These are phyloP conservation scores for Castanea crenata DNA, from an alignment of 306 rosid genomes.

Conservation along the genomic window DNA sequence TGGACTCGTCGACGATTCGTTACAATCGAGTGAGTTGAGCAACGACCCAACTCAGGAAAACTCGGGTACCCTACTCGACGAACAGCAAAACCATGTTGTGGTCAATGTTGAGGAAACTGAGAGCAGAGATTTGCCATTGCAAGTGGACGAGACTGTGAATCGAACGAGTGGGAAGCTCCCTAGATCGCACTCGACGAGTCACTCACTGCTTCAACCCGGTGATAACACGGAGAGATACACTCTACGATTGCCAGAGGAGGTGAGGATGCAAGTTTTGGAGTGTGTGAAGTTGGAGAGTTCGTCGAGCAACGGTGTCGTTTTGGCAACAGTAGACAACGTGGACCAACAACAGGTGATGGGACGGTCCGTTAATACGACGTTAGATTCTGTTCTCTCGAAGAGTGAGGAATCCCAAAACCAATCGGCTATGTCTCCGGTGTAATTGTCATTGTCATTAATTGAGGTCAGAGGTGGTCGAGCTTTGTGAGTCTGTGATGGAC, in stretches of 20 bases:
- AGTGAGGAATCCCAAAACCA: not conserved
- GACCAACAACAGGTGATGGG: conserved; percentile 11
- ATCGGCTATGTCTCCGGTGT: conserved; percentile 6
- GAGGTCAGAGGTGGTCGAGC: not conserved
- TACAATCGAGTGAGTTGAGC: not conserved
- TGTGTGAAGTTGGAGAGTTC: conserved; percentile 45
- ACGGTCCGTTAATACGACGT: not conserved
- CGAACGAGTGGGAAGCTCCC: conserved; percentile 2
- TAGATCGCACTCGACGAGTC: conserved; percentile 78
- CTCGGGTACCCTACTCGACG: not conserved
- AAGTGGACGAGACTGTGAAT: not conserved
- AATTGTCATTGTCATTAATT: not conserved
- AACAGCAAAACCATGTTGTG: not conserved
- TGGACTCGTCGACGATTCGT: too few species aligned
- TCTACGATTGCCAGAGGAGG: conserved; percentile 53
- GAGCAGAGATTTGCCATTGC: not conserved
- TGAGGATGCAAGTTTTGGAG: conserved; percentile 48
- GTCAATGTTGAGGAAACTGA: conserved; percentile 8
- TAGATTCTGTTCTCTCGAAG: not conserved
- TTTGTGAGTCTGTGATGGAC: too few species aligned
- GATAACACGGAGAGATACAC: conserved; percentile 54
- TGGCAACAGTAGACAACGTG: conserved; percentile 11
- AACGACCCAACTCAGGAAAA: not conserved
- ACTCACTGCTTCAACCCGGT: conserved; percentile 39
- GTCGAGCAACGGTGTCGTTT: conserved; percentile 34